Conservation (phyloP, 495 filamentous ascomycete genomes). For the Acidiella bohemica region DNA sequence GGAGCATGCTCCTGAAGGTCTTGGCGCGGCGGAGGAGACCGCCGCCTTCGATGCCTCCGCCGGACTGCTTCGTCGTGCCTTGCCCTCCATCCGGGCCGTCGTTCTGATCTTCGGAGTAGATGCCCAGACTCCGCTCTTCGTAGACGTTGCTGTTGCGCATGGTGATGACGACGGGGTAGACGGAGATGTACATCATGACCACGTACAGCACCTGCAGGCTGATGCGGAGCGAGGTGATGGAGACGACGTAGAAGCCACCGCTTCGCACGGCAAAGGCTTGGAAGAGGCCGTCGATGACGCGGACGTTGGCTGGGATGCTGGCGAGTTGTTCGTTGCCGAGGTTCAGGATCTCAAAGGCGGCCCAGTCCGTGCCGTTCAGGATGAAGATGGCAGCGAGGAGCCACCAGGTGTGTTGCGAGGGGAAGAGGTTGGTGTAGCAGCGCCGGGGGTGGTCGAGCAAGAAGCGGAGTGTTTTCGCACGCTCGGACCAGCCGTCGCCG, state of each 20-base stretch:
- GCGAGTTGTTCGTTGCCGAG: conserved; percentile 55
- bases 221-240: conserved; percentile 54
- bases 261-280: conserved; percentile 71
- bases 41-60: not conserved
- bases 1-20: conserved; percentile 11
- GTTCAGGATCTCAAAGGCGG: conserved; percentile 64
- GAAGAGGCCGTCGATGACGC: conserved; percentile 66
- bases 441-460: conserved; percentile 67
- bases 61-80: not conserved
- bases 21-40: conserved; percentile 13
- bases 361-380: conserved; percentile 73
- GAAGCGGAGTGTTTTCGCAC: conserved; percentile 58
- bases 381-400: conserved; percentile 55
- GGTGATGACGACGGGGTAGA: conserved; percentile 49
- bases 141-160: conserved; percentile 35
- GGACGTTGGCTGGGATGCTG: conserved; percentile 35
- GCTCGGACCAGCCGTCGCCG: conserved; percentile 32
- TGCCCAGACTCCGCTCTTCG: conserved; percentile 52
- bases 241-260: conserved; percentile 74
- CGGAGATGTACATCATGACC: conserved; percentile 81
- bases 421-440: conserved; percentile 76
- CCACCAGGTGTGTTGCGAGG: conserved; percentile 66
- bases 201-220: conserved; percentile 68
- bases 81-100: conserved; percentile 20
- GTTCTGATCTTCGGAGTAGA: conserved; percentile 42